Base-by-base conservation (phyloP, 371 early-diverging fungal species). In the Mucor lusitanicus region DNA sequence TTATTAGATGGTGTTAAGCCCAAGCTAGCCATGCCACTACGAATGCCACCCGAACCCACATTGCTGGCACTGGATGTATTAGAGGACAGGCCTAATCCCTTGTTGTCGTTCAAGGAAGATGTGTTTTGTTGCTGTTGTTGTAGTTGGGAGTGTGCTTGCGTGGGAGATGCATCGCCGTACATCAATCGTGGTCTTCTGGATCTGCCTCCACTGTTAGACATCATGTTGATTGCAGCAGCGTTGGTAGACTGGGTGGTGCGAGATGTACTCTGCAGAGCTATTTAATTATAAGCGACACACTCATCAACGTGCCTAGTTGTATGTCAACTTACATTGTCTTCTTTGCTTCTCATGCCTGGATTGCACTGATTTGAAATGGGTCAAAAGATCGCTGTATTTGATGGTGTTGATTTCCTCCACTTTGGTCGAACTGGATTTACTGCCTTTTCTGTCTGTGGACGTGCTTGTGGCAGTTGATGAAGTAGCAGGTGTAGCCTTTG, bases 311-410 rank as follows among this genome's bases (percentile, higher is more conserved):
- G 30, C 30, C 30, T 30, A 30, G 2, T 30, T 30, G 6, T 3
- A 30, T 30, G 30, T 6, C 30, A 30, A 30, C 60, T 58, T 73
- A 79, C 82, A 70, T 71, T 79, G 77, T 54, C 74, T 74, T 21
- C 87, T 76, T 11, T 80, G 77, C 27, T 81, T 85, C 67, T 88
- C 89, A 67, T 90, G 89, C 30, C 81, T 77, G 1, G 76, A 61
- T 59, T 90, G 90, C 3, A 88, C 87, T 3, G 72, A 64, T 39
- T 86, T 79, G 63, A 90, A 90, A 63, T 90, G 88, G 2, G 78
- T 67, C 33, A 89, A 66, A 5, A 89, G 76, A n/a, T 88, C 88
- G 17, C 76, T 74, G 32, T 83, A 88, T 61, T 75, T 78, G 25
- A 88, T 74, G 9, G 66, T 67, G 48, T 46, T 73, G 27, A 40